phyloP scores from a whole-genome alignment of 2,329 filamentous ascomycete genomes.

The Parastagonospora avenae region DNA sequence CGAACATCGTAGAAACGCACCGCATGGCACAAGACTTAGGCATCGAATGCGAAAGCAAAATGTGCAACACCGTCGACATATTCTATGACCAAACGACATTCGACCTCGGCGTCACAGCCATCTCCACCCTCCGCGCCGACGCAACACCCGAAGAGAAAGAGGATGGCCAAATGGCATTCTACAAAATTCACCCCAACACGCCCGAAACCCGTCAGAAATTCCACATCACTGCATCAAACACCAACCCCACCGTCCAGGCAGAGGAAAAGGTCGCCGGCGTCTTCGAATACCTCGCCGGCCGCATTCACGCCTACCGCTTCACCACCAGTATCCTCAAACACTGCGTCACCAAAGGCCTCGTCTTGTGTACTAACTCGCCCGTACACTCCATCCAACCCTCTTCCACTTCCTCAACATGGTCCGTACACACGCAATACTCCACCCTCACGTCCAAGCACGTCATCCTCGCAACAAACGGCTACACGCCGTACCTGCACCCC shows the following conservation, averaged over 20 bases:
- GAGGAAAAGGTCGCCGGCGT: constrained; percentile 32
- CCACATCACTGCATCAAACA: constrained; percentile 20
- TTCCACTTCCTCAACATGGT: constrained; percentile 10
- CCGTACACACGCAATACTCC: constrained; percentile 23
- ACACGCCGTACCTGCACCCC: constrained; percentile 36
- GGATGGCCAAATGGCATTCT: constrained; percentile 34
- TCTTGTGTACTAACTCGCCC: constrained; percentile 35
- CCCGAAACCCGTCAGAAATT: constrained; percentile 23
- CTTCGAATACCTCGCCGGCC: constrained; percentile 40
- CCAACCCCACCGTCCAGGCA: constrained; percentile 14
- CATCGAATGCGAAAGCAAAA: constrained; percentile 53
- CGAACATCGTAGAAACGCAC: constrained; percentile 61
- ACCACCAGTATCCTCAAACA: constrained; percentile 29
- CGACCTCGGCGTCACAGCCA: constrained; percentile 30
- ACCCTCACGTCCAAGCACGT: constrained; percentile 22
- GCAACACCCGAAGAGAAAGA: constrained; percentile 28
- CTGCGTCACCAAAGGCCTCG: constrained; percentile 34
- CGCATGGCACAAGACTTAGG: constrained; percentile 55
- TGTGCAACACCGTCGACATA: constrained; percentile 63
- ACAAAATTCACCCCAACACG: constrained; percentile 23
- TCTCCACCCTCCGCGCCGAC: constrained; percentile 28
- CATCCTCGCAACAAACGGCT: constrained; percentile 45
- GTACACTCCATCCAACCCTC: constrained; percentile 25
- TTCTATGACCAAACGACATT: constrained; percentile 56
- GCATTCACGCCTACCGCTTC: constrained; percentile 41